These are phyloP conservation scores for Amauroascus verrucosus DNA, from an alignment of 2,329 filamentous ascomycete genomes.

Conservation along the genomic window DNA sequence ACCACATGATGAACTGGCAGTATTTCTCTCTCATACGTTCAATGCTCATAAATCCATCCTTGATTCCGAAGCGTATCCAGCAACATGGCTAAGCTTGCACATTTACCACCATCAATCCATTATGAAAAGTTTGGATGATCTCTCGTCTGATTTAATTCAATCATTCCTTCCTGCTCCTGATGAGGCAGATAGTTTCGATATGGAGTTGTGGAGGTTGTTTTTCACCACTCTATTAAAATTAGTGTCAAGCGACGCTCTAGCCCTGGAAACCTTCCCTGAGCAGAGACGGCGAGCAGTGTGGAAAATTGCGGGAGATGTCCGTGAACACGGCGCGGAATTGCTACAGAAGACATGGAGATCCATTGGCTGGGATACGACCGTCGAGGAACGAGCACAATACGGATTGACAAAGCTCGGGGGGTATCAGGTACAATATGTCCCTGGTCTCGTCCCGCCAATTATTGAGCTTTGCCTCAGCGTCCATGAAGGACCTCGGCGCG, in stretches of 20 bases:
- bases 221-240: constrained; percentile 82
- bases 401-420: constrained; percentile 78
- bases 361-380: constrained; percentile 86
- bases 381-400: constrained; percentile 68
- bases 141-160: constrained; percentile 69
- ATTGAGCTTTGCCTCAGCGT: constrained; percentile 91
- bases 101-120: constrained; percentile 88
- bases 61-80: constrained; percentile 78
- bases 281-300: constrained; percentile 93
- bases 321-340: constrained; percentile 80
- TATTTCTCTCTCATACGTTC: constrained; percentile 66
- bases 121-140: constrained; percentile 72
- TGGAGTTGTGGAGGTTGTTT: constrained; percentile 85
- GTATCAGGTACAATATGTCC: constrained; percentile 97
- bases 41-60: constrained; percentile 83
- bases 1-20: constrained; percentile 65
- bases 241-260: constrained; percentile 77
- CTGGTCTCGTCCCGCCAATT: constrained; percentile 78
- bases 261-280: constrained; percentile 90
- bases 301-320: constrained; percentile 96
- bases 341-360: constrained; percentile 82
- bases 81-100: constrained; percentile 81
- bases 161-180: constrained; percentile 80
- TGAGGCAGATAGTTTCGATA: constrained; percentile 84
- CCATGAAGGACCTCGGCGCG: constrained; percentile 77